Evolutionary conservation across 306 rosid species (phyloP).

Genomic region (Castanea sativa): DNA sequence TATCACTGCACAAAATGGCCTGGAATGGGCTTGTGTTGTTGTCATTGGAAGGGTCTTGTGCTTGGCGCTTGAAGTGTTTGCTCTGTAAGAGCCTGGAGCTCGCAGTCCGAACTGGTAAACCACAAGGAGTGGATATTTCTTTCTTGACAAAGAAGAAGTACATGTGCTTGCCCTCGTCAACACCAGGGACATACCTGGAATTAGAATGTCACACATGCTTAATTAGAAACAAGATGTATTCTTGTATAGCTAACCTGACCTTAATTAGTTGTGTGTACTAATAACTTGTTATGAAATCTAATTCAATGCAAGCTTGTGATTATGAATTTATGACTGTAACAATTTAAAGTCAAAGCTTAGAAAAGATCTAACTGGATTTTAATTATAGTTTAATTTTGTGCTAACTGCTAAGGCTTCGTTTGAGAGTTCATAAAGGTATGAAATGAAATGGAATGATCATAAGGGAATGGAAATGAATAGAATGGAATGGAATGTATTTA

Average conservation of each 20-base stretch:
- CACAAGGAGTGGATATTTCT: constrained; percentile 58
- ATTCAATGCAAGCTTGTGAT: no score
- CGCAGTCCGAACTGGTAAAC: no score
- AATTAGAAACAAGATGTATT: not conserved
- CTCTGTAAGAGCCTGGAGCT: constrained; percentile 83
- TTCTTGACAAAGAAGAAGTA: constrained; percentile 71
- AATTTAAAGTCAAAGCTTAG: no score
- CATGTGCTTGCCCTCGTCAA: constrained; percentile 84
- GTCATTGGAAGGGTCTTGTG: constrained; percentile 54
- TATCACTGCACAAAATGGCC: constrained; percentile 65
- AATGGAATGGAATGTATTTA: no score
- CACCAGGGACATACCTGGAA: constrained; percentile 55
- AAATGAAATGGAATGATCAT: no score
- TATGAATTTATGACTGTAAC: not conserved
- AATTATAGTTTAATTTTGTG: no score
- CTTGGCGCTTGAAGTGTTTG: constrained; percentile 70
- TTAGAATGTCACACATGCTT: no score
- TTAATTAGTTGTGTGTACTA: not conserved
- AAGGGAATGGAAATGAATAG: no score
- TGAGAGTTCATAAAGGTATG: no score
- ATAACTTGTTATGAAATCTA: no score
- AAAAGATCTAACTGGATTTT: no score
- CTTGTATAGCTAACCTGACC: not conserved
- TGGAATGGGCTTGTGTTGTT: constrained; percentile 77
- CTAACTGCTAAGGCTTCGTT: no score